Evolutionary conservation across 306 rosid genomes (phyloP), one percentile per base, ranked within the genome.

Genomic region (Trifolium dubium): DNA sequence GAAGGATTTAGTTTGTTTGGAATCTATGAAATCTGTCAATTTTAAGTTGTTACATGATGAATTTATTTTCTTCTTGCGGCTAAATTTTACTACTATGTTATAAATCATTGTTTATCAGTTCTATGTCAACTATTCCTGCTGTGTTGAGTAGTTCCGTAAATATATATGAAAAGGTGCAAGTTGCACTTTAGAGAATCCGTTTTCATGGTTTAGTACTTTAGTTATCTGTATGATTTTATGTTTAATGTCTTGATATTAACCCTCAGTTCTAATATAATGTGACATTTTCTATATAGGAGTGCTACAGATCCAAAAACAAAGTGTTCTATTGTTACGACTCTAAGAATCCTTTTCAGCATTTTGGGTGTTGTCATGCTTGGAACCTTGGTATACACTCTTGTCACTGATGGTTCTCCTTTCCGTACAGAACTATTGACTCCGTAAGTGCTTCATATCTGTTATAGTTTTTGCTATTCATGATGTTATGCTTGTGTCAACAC

Each of bases 331-430:
- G 85, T 83, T 67, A 61, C 63, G 81, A 59, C 64, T 71, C 79
- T 90, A 67, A 82, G 86, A 85, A 81, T 88, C 54, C 5, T 84
- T 76, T 93, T 89, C 73, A 19, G 79, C 62, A 80, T 72, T 74
- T 83, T 91, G 85, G 93, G 96, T 28, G 67, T 60, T 75, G 59
- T 88, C 67, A 91, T 93, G 98, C 55, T 84, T 49, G 97, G 83
- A 74, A 80, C 86, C 77, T 74, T 93, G 84, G 71, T 84, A 51
- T 89, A 89, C 81, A 92, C 96, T 72, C 66, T 86, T 67, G 40
- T 89, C 61, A 88, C 89, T 4, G 89, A 86, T 66, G 97, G 98
- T 69, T 81, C 93, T 74, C 96, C 96, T 60, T 93, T 90, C 61
- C 91, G 87, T 70, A 76, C 8, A 68, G 97, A 89, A 73, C 89